Conservation (phyloP, 108 stramenopile genomes). For the Nitzschia putrida region DNA sequence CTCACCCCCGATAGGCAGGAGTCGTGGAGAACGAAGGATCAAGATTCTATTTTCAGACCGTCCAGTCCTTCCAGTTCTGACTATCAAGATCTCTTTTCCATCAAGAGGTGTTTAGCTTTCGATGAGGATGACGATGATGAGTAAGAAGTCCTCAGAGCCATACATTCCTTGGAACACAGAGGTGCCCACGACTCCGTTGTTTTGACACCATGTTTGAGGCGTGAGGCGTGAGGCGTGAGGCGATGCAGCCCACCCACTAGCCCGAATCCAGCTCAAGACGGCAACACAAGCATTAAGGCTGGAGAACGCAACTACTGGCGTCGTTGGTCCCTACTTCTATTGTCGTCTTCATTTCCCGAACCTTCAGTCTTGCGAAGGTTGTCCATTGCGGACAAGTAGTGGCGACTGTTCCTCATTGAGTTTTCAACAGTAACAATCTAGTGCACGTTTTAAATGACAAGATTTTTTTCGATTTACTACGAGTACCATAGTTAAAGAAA, state of each 20-base stretch:
- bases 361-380: too few species aligned
- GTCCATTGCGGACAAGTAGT: too few species aligned
- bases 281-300: neutral
- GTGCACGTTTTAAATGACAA: too few species aligned
- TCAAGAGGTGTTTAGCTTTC: conserved; percentile 28
- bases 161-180: neutral
- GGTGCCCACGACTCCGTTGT: neutral
- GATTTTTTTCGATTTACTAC: too few species aligned
- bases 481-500: too few species aligned
- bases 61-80: neutral
- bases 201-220: neutral
- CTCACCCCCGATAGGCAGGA: conserved; percentile 7
- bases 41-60: conserved; percentile 26
- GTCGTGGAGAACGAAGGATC: conserved; percentile 30
- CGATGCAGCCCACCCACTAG: neutral
- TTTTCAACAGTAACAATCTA: too few species aligned
- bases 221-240: neutral
- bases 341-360: too few species aligned
- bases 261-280: neutral
- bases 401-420: too few species aligned
- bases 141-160: neutral
- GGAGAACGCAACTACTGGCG: neutral
- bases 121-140: conserved; percentile 22
- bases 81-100: conserved; percentile 18
- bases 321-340: too few species aligned